Evolutionary conservation across 495 filamentous ascomycete genomes (phyloP), one percentile per base, ranked within the genome.

Genomic region (Pyrenopolyporus hunteri): DNA sequence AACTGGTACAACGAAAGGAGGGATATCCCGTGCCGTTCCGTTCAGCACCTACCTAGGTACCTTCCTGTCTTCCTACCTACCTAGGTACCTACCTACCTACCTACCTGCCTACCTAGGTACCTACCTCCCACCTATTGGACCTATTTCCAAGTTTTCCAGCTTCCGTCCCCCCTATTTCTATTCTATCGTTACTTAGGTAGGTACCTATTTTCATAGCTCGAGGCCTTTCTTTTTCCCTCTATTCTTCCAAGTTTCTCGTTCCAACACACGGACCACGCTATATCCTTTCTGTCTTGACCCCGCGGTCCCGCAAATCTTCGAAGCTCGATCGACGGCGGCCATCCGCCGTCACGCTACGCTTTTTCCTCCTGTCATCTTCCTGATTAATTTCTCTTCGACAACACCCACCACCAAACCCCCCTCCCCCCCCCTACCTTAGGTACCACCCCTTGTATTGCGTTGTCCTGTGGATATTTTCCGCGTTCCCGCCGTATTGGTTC

Each of bases 211-310:
- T 42, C 16, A 53, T 25, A 42, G 40, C 11, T 23, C 5, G 4
- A 36, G 28, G 7, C 5, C 16, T 23, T 37, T 31, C 25, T 13
- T 31, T n/a, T 40, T 8, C 17, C 32, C 26, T 19, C 36, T 46
- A 37, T 45, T 14, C 7, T 40, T n/a, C 10, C 13, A 13, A 23
- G 7, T 44, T 20, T 23, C 42, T 32, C 19, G 28, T 39, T 52
- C 37, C 10, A 33, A 17, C 31, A 35, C 52, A 58, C 54, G 47
- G 60, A 58, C 53, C 53, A 63, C 40, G 53, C 57, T 36, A 42
- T 64, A 58, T 42, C n/a, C n/a, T n/a, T n/a, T n/a, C 48, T 54
- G 54, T 64, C 55, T n/a, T 59, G 14, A 65, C 62, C 62, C 62
- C 62, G 62, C 62, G 50, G 56, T 59, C 62, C 62, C 56, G 37